Evolutionary conservation across 352 stramenopile species (phyloP), one percentile per base, ranked within the genome.

Genomic region (Globisporangium cylindrosporum): DNA sequence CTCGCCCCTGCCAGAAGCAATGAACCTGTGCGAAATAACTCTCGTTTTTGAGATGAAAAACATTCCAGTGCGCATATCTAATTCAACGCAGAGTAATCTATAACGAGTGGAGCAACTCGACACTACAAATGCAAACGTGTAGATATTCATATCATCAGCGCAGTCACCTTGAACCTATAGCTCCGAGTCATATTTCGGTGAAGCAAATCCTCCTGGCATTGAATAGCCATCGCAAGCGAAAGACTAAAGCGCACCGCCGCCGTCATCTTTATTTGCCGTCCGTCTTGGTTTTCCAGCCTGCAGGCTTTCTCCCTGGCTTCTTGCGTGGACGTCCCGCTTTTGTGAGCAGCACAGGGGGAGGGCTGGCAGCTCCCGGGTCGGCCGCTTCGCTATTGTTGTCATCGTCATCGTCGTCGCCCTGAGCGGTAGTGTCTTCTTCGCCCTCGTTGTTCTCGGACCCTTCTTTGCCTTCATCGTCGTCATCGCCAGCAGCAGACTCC

Each of bases 281-380:
- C 7, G 56, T 32, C 56, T 61, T 61, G 29, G 18, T 70, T 64
- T 73, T 70, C 41, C 56, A 66, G 20, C 55, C 56, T 1, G 62
- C 68, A 9, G 68, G 75, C 59, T 90, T 90, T 25, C 84, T 77
- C 9, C 73, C 77, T 1, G 74, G 73, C 71, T 89, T 88, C 66
- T 92, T 92, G 36, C 79, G 73, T 29, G 73, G 63, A 5, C 76
- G 81, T 4, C 77, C 77, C 0, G 75, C 60, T 57, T 89, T 90
- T 2, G 75, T 85, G 41, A 71, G 73, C 38, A 62, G 65, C 46
- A 80, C 76, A 25, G 10, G 54, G 20, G 63, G 24, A 10, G 62
- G 48, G 10, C 51, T 55, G 22, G 53, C 18, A 4, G 25, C 25
- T 8, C 41, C 46, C 15, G 55, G 25, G 1, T 25, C 18, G 4